A percentile compares a stretch with the other conserved stretches of the same genome.
phyloP scores from a whole-genome alignment of 2,329 filamentous ascomycete genomes.

The Colletotrichum lini region DNA sequence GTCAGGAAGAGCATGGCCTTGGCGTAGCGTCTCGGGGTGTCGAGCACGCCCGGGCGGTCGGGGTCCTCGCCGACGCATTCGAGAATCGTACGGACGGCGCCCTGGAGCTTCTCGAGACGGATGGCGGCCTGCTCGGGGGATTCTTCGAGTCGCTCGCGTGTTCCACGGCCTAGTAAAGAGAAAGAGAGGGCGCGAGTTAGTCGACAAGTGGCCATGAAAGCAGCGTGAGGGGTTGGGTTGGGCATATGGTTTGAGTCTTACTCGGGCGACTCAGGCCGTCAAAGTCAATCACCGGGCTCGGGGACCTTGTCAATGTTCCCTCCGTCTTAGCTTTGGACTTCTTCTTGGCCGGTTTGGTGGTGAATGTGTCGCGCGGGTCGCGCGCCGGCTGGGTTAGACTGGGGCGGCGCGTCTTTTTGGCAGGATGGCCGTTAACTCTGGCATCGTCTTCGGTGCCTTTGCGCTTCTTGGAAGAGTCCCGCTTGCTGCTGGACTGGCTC shows the following conservation, averaged over 20 bases:
- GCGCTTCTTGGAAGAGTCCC: constrained; percentile 41
- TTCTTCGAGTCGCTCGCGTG: constrained; percentile 74
- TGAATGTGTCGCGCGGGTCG: constrained; percentile 70
- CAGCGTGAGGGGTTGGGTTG: too few relatives aligned
- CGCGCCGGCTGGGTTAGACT: constrained; percentile 74
- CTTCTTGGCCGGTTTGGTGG: constrained; percentile 51
- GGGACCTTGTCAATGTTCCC: constrained; percentile 47
- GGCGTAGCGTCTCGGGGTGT: constrained; percentile 87
- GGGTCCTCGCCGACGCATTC: constrained; percentile 80
- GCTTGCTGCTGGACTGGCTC: constrained; percentile 42
- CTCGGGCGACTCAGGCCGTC: constrained; percentile 74
- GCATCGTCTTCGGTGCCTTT: constrained; percentile 43
- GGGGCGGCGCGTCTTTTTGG: constrained; percentile 56
- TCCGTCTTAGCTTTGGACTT: constrained; percentile 50
- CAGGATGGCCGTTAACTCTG: constrained; percentile 51
- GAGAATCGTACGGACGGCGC: constrained; percentile 75
- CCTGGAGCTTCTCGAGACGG: constrained; percentile 71
- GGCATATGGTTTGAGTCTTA: constrained; percentile 46
- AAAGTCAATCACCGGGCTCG: constrained; percentile 71
- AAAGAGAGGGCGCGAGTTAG: constrained; percentile 40
- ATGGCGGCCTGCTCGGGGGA: constrained; percentile 63
- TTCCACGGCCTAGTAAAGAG: constrained; percentile 68
- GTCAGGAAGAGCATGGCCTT: constrained; percentile 97
- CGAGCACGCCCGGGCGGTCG: constrained; percentile 74
- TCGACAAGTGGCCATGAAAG: neutral